Evolutionary conservation across 176 grass and related monocot genomes (phyloP), one percentile per base, ranked within the genome.

Genomic region (Cenchrus purpureus): DNA sequence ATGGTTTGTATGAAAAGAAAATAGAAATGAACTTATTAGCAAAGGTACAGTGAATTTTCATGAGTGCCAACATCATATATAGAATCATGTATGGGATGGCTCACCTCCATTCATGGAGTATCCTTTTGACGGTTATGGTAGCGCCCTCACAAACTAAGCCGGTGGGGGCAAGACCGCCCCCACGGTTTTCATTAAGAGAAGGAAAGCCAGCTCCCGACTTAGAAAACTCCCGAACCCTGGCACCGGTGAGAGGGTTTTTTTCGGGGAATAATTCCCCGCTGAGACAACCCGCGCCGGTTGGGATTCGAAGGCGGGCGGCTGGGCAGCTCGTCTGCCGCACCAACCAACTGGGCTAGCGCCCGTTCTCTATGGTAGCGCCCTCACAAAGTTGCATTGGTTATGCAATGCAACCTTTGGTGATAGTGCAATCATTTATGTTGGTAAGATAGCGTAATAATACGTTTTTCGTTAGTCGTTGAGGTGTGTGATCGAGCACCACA

Each of bases 351-450:
- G 22, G 22, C 22, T 25, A 25, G 22, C 22, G 22, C 22, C 22
- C 22, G 22, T 25, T 25, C 22, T 25, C 22, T 62, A 61, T 57
- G 54, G 29, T 59, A 17, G 70, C 37, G 60, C 16, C 60, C 10
- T 74, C 63, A n/a, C 12, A 34, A 51, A 71, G 54, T 79, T 79
- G 65, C 28, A 71, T 11, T 60, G 58, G 43, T 32, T 32, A 2
- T 32, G 31, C 31, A 32, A 32, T 86, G 84, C 44, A 61, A 57
- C 45, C 2, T 66, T 66, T 57, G 11, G 6, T 66, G 34, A 10
- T 31, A 22, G 37, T 40, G 20, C 78, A 81, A 75, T 87, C 54
- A 81, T 87, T 67, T 32, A 8, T 43, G 46, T 25, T 58, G 22
- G 8, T 34, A 46, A 46, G 10, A 1, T 48, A 31, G 57, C 11